phyloP scores from a whole-genome alignment of 148 eudicot species.

The Nepenthes gracilis region DNA sequence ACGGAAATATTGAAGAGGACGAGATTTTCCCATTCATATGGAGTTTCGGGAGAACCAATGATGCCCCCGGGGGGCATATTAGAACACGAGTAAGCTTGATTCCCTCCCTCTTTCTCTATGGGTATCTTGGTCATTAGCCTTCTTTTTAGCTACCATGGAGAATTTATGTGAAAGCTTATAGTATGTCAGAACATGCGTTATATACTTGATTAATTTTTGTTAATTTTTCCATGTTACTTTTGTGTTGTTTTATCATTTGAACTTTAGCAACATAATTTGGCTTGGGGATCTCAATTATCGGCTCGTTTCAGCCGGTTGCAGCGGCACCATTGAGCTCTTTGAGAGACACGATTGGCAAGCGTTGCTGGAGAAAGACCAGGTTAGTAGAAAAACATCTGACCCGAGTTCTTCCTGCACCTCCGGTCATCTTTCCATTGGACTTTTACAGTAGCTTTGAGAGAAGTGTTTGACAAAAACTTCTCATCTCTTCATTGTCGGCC shows the following conservation, averaged over 20 bases:
- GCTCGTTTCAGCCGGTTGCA: slow-evolving; percentile 18
- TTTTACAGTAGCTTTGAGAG: background rate
- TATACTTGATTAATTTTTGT: too few relatives aligned
- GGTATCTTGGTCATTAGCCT: background rate
- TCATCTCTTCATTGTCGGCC: background rate
- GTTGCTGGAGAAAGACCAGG: slow-evolving; percentile 64
- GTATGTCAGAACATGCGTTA: too few relatives aligned
- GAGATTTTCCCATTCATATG: slow-evolving; percentile 26
- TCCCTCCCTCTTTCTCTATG: background rate
- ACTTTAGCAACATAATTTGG: slow-evolving; percentile 48
- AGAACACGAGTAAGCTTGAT: slow-evolving; percentile 47
- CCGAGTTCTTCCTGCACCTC: too few relatives aligned
- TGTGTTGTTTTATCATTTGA: background rate
- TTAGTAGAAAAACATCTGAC: slow-evolving; percentile 1
- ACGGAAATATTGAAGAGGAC: slow-evolving; percentile 45
- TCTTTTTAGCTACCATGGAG: background rate
- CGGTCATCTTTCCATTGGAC: background rate
- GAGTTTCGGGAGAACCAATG: slow-evolving; percentile 7
- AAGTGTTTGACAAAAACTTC: background rate
- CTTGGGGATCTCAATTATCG: slow-evolving; percentile 69
- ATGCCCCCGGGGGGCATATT: slow-evolving; percentile 30
- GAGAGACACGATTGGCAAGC: slow-evolving; percentile 47
- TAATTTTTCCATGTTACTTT: background rate
- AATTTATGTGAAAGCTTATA: too few relatives aligned
- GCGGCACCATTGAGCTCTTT: slow-evolving; percentile 27